Evolutionary conservation across 371 early-diverging fungal genomes (phyloP), one percentile per base, ranked within the genome.

Genomic region (Saksenaea vasiformis): DNA sequence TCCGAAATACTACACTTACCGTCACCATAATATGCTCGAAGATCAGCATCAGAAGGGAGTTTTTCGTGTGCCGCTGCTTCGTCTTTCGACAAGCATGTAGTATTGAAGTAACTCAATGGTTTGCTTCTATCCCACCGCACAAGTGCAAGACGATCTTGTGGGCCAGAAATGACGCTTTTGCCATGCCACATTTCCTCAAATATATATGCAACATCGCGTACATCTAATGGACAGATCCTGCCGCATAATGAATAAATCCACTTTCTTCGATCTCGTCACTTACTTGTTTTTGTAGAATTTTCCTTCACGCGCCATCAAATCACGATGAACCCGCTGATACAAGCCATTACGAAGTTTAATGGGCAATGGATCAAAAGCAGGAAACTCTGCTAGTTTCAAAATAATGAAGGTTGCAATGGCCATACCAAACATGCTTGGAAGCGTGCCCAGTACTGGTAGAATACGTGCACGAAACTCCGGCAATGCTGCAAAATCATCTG

Each of bases 391-490:
- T n/a, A 98, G 73, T 59, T 85, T 83, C 19, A 92, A 87, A 28
- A 94, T 78, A 13, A 94, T 91, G 66, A 90, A 89, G 1, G 93
- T 90, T 3, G 95, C 96, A 78, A 98, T 90, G 11, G 94, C 80
- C 81, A 91, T 91, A 17, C 97, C 98, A 79, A 96, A 98, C 74
- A 97, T 89, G 15, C 95, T 95, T 0, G 98, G 96, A 36, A 98
- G 76, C 0, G 97, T 94, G 28, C 86, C 96, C 22, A 98, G 71
- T 8, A 97, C 96, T 11, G 95, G 94, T 7, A 93, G 69, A 60
- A 96, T 90, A 54, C 95, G 89, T 7, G 91, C 84, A 54, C 96
- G 84, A 63, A 96, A 96, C 57, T 94, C 91, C 1, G 96, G 96
- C 19, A 96, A 79, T 8, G 92, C 88, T 1, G 96, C 88, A 71